A percentile compares a stretch with the other conserved stretches of the same genome.
phyloP scores from a whole-genome alignment of 306 rosid species.

The Inga laurina region DNA sequence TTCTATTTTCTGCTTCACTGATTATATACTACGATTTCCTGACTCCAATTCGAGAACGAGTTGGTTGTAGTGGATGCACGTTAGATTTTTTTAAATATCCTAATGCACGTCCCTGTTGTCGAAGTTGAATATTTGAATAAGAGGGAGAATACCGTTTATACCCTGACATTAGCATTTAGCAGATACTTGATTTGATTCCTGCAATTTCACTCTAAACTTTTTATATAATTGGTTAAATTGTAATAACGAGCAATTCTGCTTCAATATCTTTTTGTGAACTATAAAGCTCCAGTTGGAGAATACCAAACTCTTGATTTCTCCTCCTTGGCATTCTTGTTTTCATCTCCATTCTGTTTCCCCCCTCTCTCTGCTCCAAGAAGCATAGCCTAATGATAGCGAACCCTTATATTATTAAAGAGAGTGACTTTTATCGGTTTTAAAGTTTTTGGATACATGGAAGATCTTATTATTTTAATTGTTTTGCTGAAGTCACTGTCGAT shows the following conservation, averaged over 20 bases:
- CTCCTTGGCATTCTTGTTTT: slow-evolving; percentile 5
- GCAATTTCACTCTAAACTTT: neutral
- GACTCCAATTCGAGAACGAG: neutral
- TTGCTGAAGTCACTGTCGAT: neutral
- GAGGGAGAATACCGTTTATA: neutral
- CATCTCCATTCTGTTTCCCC: neutral
- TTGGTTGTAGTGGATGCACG: neutral
- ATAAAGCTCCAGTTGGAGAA: neutral
- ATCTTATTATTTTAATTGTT: neutral
- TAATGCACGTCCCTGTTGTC: neutral
- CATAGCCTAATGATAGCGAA: neutral
- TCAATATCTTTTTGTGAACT: neutral
- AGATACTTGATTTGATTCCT: neutral
- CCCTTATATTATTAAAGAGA: neutral
- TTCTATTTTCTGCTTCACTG: neutral
- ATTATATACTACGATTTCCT: neutral
- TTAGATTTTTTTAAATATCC: neutral
- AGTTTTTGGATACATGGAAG: neutral
- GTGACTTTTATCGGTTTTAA: neutral
- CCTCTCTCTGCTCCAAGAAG: neutral
- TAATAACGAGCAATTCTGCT: neutral
- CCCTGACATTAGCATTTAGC: neutral
- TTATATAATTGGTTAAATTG: neutral
- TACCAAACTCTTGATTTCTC: neutral
- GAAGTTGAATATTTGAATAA: slow-evolving; percentile 4